Base-by-base conservation (phyloP, 2,329 filamentous ascomycete species). In the Metarhizium humberi region DNA sequence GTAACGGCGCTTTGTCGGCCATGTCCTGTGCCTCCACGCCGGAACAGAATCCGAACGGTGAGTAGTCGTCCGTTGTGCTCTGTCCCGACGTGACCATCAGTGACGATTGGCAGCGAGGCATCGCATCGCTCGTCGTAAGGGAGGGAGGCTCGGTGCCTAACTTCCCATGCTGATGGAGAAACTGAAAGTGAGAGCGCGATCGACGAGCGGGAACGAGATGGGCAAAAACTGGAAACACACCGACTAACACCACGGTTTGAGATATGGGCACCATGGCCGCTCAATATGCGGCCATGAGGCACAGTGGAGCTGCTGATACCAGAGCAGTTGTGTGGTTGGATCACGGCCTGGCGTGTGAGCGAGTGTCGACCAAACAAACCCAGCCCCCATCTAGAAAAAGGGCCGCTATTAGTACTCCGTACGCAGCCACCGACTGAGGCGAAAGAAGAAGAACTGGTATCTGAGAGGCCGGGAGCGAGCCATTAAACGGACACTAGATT, bases 281-380 rank as follows among this genome's bases (percentile, higher is more conserved):
- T 59, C 59, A 54, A 62, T 63, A 68, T 68, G 67, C 67, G 67
- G 66, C 67, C 67, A 60, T 59, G 63, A 65, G 64, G 66, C 65
- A 64, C 61, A 65, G 67, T 69, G 67, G 67, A 65, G 63, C 59
- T 58, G 62, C 47, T 55, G 62, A 61, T 61, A 60, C 62, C 62
- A 60, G 60, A 60, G 61, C 38, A 47, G 59, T 50, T 36, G 32
- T 53, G 52, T 63, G 58, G 58, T 63, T 66, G 63, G 61, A 63
- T 58, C 56, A 60, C 51, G 55, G 47, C 51, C 52, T 58, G 49
- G 52, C 14, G n/a, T 30, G 30, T 30, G 43, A 42, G n/a, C 13
- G 30, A 25, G 43, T 48, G 30, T 48, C 51, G 51, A 40, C 36
- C 50, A 52, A 53, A 46, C 34, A 50, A 36, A 51, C 32, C 46